Percentiles rank a stretch among this genome's conserved stretches.
Conservation (phyloP, 2,329 filamentous ascomycete genomes). For the Fusarium praegraminearum region DNA sequence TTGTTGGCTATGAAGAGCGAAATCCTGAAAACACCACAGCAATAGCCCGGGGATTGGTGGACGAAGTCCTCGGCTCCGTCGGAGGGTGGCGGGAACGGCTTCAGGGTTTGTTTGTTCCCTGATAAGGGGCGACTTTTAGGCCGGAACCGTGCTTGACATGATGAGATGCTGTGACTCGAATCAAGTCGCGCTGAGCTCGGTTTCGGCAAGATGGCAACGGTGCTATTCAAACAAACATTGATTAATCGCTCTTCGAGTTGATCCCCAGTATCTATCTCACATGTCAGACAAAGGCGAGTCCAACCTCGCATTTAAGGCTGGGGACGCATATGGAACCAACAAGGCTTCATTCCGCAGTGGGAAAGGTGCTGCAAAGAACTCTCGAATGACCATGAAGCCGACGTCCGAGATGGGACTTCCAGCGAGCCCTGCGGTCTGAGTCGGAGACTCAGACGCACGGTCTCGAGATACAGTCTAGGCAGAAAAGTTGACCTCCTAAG, state of each 20-base stretch:
- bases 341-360: slow-evolving; percentile 47
- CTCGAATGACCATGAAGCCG: slow-evolving; percentile 46
- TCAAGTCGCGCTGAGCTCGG: slow-evolving; percentile 32
- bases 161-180: slow-evolving; percentile 41
- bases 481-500: no score
- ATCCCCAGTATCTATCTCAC: slow-evolving; percentile 30
- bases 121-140: slow-evolving; percentile 45
- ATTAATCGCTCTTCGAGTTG: neutral
- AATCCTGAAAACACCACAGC: slow-evolving; percentile 31
- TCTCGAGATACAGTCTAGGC: slow-evolving; percentile 18
- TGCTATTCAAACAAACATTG: neutral
- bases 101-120: slow-evolving; percentile 44
- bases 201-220: slow-evolving; percentile 21
- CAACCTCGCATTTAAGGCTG: slow-evolving; percentile 48
- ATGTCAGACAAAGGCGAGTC: slow-evolving; percentile 40
- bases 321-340: slow-evolving; percentile 44
- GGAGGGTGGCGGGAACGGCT: slow-evolving; percentile 47
- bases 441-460: slow-evolving; percentile 38
- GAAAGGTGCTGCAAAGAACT: slow-evolving; percentile 44
- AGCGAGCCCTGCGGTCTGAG: slow-evolving; percentile 19
- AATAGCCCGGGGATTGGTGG: slow-evolving; percentile 41
- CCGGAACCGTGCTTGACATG: slow-evolving; percentile 45
- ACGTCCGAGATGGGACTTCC: slow-evolving; percentile 47
- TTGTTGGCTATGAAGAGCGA: slow-evolving; percentile 41
- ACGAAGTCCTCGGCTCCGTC: slow-evolving; percentile 47